Evolutionary conservation across 2,329 filamentous ascomycete species (phyloP).

Genomic region (Chaetomium sp.): DNA sequence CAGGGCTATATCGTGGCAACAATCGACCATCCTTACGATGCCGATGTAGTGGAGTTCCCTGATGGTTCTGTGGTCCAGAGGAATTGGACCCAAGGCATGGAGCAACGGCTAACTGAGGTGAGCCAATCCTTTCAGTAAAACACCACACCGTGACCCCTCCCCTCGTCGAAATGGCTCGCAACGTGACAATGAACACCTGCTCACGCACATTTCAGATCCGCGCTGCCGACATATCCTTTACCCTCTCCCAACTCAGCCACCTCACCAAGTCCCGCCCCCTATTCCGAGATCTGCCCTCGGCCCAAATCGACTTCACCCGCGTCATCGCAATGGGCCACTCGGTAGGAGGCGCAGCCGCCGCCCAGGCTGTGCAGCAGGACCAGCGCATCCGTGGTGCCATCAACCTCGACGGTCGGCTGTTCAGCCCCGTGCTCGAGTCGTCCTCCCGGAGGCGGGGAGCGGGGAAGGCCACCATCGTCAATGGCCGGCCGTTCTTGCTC

Average conservation of each 20-base stretch:
- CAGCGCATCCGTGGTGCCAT: not conserved
- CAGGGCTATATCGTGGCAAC: slow-evolving; percentile 1
- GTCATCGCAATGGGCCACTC: slow-evolving; percentile 4
- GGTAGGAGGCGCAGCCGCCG: not conserved
- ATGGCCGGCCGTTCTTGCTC: not conserved
- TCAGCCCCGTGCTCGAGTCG: not conserved
- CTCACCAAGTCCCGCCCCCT: not conserved
- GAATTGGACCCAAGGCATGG: not conserved
- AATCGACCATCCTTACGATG: slow-evolving; percentile 1
- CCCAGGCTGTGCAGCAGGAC: not conserved
- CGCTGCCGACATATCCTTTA: slow-evolving; percentile 1
- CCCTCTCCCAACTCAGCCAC: not conserved
- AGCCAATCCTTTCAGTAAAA: not conserved
- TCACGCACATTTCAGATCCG: not conserved
- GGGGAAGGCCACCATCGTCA: not conserved
- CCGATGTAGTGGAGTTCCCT: not conserved
- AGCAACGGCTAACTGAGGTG: slow-evolving; percentile 1
- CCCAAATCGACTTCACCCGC: not conserved
- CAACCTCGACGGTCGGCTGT: slow-evolving; percentile 4
- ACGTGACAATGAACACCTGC: no score
- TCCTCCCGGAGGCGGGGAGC: no score
- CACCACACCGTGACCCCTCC: not conserved
- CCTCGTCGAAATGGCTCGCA: not conserved
- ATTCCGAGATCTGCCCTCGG: not conserved
- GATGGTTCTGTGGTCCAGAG: not conserved